Conservation (phyloP, 257 asterid genomes). For the Solanum rostratum region DNA sequence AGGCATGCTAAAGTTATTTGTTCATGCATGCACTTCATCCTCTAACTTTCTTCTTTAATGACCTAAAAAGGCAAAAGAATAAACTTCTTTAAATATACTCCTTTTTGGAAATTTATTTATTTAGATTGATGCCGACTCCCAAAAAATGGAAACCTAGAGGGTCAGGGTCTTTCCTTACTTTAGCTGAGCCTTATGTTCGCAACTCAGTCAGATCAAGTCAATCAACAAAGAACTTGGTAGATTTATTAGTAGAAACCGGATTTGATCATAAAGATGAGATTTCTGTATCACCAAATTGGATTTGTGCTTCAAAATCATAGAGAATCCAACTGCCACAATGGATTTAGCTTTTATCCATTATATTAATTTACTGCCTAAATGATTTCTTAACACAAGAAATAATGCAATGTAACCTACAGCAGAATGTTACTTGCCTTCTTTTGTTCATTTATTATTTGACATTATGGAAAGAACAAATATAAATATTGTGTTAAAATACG, state of each 20-base stretch:
- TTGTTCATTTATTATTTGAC: neutral
- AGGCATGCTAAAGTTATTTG: neutral
- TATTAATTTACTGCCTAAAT: neutral
- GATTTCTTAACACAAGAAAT: neutral
- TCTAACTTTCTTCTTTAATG: neutral
- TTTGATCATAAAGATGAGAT: neutral
- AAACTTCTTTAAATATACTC: neutral
- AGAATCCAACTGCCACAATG: neutral
- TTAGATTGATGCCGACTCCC: neutral
- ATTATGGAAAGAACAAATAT: neutral
- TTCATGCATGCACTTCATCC: neutral
- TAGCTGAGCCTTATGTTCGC: no score
- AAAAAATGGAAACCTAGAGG: neutral
- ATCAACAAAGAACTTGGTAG: neutral
- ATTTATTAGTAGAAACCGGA: neutral
- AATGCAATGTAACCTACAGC: neutral
- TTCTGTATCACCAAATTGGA: neutral
- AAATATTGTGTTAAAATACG: neutral
- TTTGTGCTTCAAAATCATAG: neutral
- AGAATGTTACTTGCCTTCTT: neutral
- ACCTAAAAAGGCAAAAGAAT: neutral
- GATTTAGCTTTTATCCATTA: neutral
- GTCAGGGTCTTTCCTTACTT: neutral
- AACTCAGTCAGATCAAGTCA: neutral
- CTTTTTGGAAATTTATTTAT: neutral